These are phyloP conservation scores for Trebouxiophyceae sp. DNA, from an alignment of 163 green algal species.

Conservation along the genomic window DNA sequence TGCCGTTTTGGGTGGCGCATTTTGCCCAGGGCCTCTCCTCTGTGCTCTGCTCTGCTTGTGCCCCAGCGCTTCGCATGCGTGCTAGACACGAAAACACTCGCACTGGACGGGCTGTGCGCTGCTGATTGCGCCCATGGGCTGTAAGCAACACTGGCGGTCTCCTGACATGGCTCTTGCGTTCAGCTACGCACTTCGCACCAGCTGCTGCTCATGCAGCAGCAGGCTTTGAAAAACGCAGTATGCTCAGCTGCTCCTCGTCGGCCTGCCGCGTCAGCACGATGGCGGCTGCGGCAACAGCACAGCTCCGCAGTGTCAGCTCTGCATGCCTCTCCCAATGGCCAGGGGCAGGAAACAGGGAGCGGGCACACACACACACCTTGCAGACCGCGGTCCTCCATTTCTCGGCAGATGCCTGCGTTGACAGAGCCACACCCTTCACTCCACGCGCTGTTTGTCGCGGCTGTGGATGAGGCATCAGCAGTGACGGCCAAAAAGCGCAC, in stretches of 20 bases:
- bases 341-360: neutral
- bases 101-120: no score
- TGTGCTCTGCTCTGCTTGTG: no score
- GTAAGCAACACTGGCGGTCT: no score
- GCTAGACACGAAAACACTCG: no score
- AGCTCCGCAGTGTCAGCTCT: neutral
- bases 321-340: neutral
- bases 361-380: neutral
- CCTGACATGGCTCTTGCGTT: no score
- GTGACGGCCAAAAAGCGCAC: conserved; percentile 10
- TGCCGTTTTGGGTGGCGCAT: no score
- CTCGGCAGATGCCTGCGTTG: conserved; percentile 4
- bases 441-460: neutral
- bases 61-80: no score
- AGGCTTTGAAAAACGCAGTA: no score
- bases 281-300: conserved; percentile 15
- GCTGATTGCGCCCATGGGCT: no score
- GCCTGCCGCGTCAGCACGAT: conserved; percentile 22
- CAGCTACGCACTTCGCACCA: no score
- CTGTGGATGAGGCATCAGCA: neutral
- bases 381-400: neutral
- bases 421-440: neutral
- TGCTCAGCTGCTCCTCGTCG: conserved; percentile 42
- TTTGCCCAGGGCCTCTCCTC: no score
- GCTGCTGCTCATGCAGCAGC: no score